Percentiles rank a stretch among this genome's conserved stretches.
These are phyloP conservation scores for Syzygium grande DNA, from an alignment of 345 rosid genomes.

Conservation along the genomic window DNA sequence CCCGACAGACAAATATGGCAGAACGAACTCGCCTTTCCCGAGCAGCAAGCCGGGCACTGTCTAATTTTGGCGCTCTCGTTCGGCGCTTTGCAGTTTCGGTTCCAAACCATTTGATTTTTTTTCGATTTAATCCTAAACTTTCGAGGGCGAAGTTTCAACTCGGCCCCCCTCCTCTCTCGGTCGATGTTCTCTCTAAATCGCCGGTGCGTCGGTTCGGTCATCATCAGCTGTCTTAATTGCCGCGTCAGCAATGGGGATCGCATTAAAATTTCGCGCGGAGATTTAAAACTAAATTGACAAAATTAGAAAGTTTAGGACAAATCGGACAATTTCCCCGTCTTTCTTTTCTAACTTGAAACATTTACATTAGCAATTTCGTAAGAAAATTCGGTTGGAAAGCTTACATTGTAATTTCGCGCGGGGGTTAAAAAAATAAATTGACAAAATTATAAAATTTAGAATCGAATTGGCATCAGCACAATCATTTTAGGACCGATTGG, in stretches of 20 bases:
- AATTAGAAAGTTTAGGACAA: too few relatives aligned
- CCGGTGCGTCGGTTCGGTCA: too few relatives aligned
- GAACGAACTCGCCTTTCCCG: neutral
- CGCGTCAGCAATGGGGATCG: too few relatives aligned
- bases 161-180: neutral
- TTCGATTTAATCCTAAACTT: accelerated
- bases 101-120: neutral
- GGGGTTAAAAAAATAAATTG: neutral
- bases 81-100: too few relatives aligned
- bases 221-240: too few relatives aligned
- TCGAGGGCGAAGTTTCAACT: neutral
- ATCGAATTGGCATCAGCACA: accelerated
- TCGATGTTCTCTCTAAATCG: neutral
- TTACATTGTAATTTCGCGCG: accelerated
- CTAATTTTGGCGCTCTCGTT: neutral
- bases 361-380: accelerated
- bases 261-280: too few relatives aligned
- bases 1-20: neutral
- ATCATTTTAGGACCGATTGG: accelerated
- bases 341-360: too few relatives aligned
- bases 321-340: too few relatives aligned
- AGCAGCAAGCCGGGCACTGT: neutral
- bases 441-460: neutral
- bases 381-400: neutral
- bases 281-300: too few relatives aligned